Conservation (phyloP, 2,329 filamentous ascomycete genomes). For the Dactylellina sp. region DNA sequence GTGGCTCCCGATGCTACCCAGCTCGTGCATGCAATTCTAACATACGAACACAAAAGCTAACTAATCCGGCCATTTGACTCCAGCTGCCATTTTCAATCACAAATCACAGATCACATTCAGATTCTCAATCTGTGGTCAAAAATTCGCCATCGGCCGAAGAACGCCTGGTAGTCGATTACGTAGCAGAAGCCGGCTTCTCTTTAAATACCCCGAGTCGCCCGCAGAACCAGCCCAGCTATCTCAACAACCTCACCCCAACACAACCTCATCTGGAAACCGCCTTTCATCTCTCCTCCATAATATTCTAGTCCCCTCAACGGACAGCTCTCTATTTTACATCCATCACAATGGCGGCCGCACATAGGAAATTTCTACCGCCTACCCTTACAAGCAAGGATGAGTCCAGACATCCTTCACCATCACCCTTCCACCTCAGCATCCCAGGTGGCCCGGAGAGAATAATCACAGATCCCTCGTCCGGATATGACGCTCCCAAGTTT, state of each 20-base stretch:
- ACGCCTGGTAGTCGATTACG: constrained; percentile 33
- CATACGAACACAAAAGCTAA: not conserved
- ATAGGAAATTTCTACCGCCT: constrained; percentile 49
- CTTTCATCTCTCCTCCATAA: constrained; percentile 4
- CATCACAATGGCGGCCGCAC: constrained; percentile 38
- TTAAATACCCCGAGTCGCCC: constrained; percentile 38
- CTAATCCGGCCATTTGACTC: constrained; percentile 11
- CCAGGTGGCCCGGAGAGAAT: constrained; percentile 71
- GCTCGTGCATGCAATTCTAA: not conserved
- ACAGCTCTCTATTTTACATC: constrained; percentile 11
- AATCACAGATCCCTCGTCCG: constrained; percentile 87
- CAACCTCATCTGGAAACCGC: not conserved
- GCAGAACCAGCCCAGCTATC: not conserved
- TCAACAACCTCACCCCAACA: constrained; percentile 16
- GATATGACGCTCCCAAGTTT: constrained; percentile 94
- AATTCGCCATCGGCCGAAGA: constrained; percentile 50
- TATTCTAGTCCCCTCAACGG: constrained; percentile 15
- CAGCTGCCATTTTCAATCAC: constrained; percentile 51
- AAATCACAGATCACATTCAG: constrained; percentile 17
- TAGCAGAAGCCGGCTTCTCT: constrained; percentile 21
- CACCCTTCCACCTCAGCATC: constrained; percentile 56
- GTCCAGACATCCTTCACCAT: constrained; percentile 50
- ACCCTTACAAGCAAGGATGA: constrained; percentile 56
- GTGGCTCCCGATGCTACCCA: constrained; percentile 54
- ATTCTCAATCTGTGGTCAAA: not conserved